These are phyloP conservation scores for Nicotiana tabacum DNA, from an alignment of 257 asterid species.

Conservation along the genomic window DNA sequence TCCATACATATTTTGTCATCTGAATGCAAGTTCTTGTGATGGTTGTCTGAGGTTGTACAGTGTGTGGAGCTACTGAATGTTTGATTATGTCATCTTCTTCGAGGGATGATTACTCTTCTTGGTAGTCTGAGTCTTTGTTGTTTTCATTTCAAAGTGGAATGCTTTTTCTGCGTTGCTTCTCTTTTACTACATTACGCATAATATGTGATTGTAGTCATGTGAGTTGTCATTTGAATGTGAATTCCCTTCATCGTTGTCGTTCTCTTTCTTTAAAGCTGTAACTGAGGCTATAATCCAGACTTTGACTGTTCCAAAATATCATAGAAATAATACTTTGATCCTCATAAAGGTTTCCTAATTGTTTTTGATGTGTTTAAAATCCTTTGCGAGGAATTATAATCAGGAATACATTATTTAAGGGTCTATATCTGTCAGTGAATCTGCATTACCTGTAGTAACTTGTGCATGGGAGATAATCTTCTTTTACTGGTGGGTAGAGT, in stretches of 20 bases:
- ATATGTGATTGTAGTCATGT: not conserved
- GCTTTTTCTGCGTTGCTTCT: not conserved
- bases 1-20: not conserved
- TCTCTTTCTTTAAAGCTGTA: not conserved
- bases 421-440: no score
- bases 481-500: no score
- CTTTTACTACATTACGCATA: not conserved
- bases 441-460: no score
- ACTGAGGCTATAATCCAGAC: not conserved
- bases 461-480: no score
- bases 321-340: no score
- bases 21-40: not conserved
- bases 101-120: no score
- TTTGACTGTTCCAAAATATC: not conserved
- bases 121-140: not conserved
- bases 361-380: no score
- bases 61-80: not conserved
- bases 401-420: no score
- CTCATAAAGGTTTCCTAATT: no score
- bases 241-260: not conserved
- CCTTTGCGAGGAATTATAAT: no score
- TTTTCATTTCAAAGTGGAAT: not conserved
- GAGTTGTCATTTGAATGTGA: not conserved
- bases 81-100: not conserved
- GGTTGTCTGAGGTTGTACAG: not conserved